Conservation (phyloP, 768 basidiomycete species). For the Lentinula aciculospora region DNA sequence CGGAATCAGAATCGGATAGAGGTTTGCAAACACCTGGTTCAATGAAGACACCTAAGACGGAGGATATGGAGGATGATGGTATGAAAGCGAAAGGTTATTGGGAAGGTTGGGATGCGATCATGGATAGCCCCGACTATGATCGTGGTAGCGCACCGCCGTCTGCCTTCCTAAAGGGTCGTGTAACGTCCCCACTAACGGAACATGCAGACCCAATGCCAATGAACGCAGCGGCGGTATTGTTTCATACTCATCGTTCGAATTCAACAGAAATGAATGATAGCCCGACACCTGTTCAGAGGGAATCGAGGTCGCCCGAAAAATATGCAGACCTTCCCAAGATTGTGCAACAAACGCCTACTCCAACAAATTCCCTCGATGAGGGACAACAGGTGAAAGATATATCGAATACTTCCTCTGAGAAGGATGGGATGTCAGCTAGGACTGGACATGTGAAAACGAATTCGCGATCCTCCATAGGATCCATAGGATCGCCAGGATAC, state of each 20-base stretch:
- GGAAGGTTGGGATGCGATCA: slow-evolving; percentile 40
- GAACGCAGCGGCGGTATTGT: neutral
- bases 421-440: neutral
- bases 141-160: neutral
- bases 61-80: slow-evolving; percentile 36
- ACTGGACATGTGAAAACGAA: neutral
- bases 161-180: neutral
- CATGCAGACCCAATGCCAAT: neutral
- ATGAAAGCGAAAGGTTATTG: slow-evolving; percentile 32
- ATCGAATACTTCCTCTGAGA: neutral
- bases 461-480: neutral
- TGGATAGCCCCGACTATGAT: slow-evolving; percentile 35
- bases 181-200: neutral
- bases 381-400: neutral
- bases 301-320: neutral
- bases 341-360: neutral
- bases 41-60: slow-evolving; percentile 23
- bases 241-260: neutral
- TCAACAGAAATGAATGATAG: neutral
- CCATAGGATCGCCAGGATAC: neutral
- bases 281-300: neutral
- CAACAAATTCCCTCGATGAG: neutral
- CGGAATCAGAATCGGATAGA: slow-evolving; percentile 6
- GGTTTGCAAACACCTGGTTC: slow-evolving; percentile 19
- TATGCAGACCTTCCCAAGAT: neutral